A percentile compares a stretch with the other conserved stretches of the same genome.
Conservation (phyloP, 768 basidiomycete genomes). For the Pleurotus citrinopileatus region DNA sequence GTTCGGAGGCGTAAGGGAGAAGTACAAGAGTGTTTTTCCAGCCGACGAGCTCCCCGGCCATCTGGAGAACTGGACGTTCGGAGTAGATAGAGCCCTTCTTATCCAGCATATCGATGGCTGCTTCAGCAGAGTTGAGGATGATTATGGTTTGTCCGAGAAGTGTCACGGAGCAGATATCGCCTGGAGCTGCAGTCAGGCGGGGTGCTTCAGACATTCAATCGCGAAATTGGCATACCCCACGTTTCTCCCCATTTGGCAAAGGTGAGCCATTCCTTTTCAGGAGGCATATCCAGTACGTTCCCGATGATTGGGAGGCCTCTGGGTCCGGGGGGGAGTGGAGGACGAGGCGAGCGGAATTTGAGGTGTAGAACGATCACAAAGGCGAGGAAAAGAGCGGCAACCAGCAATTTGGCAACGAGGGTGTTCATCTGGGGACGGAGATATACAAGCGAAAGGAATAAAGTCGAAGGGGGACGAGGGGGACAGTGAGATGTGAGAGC, state of each 20-base stretch:
- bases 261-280: constrained; percentile 23
- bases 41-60: constrained; percentile 55
- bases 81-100: constrained; percentile 67
- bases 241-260: constrained; percentile 34
- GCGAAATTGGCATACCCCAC: constrained; percentile 36
- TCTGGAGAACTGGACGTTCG: constrained; percentile 55
- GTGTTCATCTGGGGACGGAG: too few species aligned
- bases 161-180: constrained; percentile 58
- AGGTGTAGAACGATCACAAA: constrained; percentile 6
- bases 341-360: background rate
- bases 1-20: constrained; percentile 49
- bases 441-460: background rate
- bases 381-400: constrained; percentile 3
- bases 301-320: constrained; percentile 33
- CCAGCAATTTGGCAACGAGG: background rate
- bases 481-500: too few species aligned
- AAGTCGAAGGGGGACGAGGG: background rate
- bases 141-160: constrained; percentile 59
- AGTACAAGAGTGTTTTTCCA: constrained; percentile 57
- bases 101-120: constrained; percentile 58
- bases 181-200: constrained; percentile 26
- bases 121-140: constrained; percentile 48
- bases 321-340: constrained; percentile 34
- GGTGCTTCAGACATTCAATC: background rate
- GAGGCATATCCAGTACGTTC: constrained; percentile 27